phyloP scores from a whole-genome alignment of 345 rosid species.

The Draba incana region DNA sequence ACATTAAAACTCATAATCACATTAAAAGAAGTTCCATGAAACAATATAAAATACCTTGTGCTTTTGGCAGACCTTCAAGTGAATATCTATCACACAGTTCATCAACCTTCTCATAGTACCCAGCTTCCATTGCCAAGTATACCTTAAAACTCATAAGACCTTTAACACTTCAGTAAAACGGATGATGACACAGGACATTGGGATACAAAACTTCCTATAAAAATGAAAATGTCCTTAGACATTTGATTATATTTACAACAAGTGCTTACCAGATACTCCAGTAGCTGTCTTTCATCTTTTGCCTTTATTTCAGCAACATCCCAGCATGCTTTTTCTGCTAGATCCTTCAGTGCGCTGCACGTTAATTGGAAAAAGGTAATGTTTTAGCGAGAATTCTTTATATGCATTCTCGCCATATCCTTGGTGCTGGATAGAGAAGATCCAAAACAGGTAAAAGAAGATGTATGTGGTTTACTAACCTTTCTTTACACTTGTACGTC shows the following conservation, averaged over 20 bases:
- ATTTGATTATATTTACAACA: not conserved
- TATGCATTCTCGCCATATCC: constrained; percentile 8
- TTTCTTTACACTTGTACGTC: constrained; percentile 75
- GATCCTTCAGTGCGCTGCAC: constrained; percentile 66
- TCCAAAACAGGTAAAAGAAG: constrained; percentile 1
- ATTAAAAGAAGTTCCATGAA: not conserved
- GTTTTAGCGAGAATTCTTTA: not conserved
- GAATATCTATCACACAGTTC: constrained; percentile 80
- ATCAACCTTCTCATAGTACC: constrained; percentile 89
- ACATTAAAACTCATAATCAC: not conserved
- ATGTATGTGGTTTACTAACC: constrained; percentile 34
- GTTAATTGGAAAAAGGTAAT: not conserved
- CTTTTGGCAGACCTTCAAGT: constrained; percentile 71
- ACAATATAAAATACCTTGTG: constrained; percentile 51
- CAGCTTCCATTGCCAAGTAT: constrained; percentile 98
- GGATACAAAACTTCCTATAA: not conserved
- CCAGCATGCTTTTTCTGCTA: constrained; percentile 93
- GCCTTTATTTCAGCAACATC: constrained; percentile 87
- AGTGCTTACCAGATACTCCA: constrained; percentile 70
- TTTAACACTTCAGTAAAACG: constrained; percentile 6
- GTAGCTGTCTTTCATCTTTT: constrained; percentile 66
- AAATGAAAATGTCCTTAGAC: not conserved
- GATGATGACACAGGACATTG: not conserved
- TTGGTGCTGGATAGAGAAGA: not conserved
- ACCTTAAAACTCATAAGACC: constrained; percentile 53